Base-by-base conservation (phyloP, 495 filamentous ascomycete species). In the Chaetomidium leptoderma region DNA sequence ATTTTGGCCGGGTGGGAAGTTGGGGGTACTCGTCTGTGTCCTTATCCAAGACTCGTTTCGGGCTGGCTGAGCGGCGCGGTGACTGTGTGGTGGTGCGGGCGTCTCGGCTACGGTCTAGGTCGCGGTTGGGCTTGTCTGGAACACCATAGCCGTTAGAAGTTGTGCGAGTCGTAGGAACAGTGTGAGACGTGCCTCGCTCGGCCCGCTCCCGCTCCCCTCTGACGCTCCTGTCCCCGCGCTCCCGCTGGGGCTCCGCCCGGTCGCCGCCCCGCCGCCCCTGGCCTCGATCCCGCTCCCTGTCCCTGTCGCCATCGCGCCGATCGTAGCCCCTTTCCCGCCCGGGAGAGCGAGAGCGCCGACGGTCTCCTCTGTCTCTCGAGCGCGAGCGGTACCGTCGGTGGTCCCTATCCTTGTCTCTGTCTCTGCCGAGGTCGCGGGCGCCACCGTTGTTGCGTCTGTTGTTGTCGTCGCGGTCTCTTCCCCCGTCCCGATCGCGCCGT, bases 271-370 rank as follows among this genome's bases (percentile, higher is more conserved):
- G 67, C 16, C 58, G 63, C 7, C 69, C 59, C 6, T 52, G 47
- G 4, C 37, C 59, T 45, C 60, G 46, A 36, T 58, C 63, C 14
- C 45, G 24, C 17, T 58, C 39, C 46, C 29, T 16, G 21, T 53
- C 46, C 29, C 46, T 44, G 10, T 52, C 56, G 6, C 47, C 55
- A 32, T 64, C 59, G 21, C 68, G 63, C 21, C 64, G 60, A 13
- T 73, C 71, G 35, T 70, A 57, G 17, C 75, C 72, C 50, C 75
- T 65, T 21, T 70, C 69, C 23, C 76, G 72, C 9, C 69, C 62
- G 0, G 72, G 70, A 9, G 67, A 66, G 16, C 66, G 66, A 11
- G 69, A 65, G 24, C 66, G 68, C 23, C 61, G 56, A 55, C 66
- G 64, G 43, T 58, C 74, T 55, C 63, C 65, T 24, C 66, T 62